These are phyloP conservation scores for Pyricularia sp. DNA, from an alignment of 2,329 filamentous ascomycete species.

Conservation along the genomic window DNA sequence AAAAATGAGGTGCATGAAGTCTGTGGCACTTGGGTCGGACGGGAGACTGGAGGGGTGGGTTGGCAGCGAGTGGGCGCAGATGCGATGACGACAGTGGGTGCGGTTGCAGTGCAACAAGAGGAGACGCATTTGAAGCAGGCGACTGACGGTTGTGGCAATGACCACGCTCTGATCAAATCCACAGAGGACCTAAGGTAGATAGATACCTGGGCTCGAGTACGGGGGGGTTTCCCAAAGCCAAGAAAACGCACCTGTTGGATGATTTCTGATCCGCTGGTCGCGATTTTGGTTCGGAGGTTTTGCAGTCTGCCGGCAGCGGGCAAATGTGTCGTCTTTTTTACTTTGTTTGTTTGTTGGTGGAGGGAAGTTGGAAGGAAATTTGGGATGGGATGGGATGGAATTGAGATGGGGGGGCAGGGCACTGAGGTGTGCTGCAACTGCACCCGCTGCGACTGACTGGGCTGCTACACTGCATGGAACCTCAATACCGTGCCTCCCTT, in stretches of 20 bases:
- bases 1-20: neutral
- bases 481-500: too few species aligned
- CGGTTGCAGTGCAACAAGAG: neutral
- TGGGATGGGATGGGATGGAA: slow-evolving; percentile 1
- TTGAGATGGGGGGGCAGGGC: neutral
- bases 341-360: slow-evolving; percentile 4
- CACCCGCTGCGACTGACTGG: neutral
- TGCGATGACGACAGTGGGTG: slow-evolving; percentile 17
- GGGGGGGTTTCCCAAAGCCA: neutral
- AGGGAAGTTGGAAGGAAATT: slow-evolving; percentile 4
- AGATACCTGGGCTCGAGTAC: neutral
- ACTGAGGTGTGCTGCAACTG: neutral
- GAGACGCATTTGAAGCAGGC: neutral
- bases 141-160: slow-evolving; percentile 1
- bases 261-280: neutral
- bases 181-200: too few species aligned
- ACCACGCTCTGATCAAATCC: neutral
- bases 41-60: neutral
- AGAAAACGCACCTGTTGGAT: slow-evolving; percentile 1
- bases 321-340: neutral
- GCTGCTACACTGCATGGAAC: neutral
- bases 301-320: neutral
- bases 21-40: neutral
- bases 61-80: slow-evolving; percentile 12
- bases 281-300: neutral